These are phyloP conservation scores for Euphorbia corollata DNA, from an alignment of 441 rosid genomes.

Conservation along the genomic window DNA sequence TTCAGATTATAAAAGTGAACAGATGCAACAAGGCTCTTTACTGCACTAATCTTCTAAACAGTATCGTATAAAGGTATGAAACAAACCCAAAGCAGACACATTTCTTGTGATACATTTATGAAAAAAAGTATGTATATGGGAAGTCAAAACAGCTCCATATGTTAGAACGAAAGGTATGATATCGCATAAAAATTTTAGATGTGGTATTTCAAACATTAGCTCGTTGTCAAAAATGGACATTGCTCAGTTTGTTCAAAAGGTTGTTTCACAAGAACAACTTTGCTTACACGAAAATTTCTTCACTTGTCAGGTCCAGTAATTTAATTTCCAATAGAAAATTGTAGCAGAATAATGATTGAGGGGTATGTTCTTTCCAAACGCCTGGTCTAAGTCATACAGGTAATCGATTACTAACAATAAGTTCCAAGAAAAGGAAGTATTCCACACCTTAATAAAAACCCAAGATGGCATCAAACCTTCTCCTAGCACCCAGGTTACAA, in stretches of 20 bases:
- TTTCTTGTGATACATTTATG: background rate
- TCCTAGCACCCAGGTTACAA: constrained; percentile 91
- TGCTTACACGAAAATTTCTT: background rate
- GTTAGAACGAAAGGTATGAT: background rate
- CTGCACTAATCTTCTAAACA: constrained; percentile 5
- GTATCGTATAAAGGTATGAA: constrained; percentile 2
- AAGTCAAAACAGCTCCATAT: background rate
- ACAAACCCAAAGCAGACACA: background rate
- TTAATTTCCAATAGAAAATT: background rate
- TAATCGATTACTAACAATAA: background rate
- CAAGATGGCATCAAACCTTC: constrained; percentile 93
- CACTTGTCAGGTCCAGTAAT: background rate
- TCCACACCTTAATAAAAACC: constrained; percentile 77
- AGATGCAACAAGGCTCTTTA: background rate
- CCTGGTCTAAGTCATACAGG: background rate
- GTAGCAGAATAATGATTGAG: background rate
- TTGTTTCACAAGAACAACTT: background rate
- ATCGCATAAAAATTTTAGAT: background rate
- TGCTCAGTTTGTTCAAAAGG: background rate
- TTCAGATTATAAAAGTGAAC: background rate
- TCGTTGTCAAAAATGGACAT: background rate
- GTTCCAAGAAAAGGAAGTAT: background rate
- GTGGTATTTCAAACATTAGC: background rate
- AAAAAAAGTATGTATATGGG: background rate
- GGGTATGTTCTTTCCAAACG: background rate